Evolutionary conservation across 169 alveolate species (phyloP).

Genomic region (Plasmodium chabaudi): DNA sequence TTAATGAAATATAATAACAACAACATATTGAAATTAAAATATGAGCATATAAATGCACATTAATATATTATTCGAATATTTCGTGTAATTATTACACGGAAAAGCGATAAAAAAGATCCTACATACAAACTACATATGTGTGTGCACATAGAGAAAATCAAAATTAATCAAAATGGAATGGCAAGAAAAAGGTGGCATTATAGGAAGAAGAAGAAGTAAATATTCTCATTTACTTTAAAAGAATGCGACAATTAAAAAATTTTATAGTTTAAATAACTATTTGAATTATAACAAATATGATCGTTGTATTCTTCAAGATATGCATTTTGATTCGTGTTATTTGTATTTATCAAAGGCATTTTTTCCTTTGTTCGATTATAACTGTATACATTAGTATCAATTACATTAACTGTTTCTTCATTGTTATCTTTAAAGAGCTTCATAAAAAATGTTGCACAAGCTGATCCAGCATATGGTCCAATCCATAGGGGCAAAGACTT

Average conservation of each 20-base stretch:
- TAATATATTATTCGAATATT: neutral
- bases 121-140: neutral
- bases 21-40: neutral
- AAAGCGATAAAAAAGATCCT: neutral
- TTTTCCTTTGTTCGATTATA: constrained; percentile 26
- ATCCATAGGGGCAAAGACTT: constrained; percentile 62
- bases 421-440: constrained; percentile 30
- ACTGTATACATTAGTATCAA: constrained; percentile 49
- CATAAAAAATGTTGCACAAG: constrained; percentile 42
- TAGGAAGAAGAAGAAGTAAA: too few species aligned
- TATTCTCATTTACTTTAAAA: too few species aligned
- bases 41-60: neutral
- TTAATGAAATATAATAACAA: neutral
- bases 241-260: constrained; percentile 20
- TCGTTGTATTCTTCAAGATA: constrained; percentile 60
- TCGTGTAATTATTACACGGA: neutral
- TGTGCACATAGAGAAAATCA: neutral
- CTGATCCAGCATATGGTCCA: constrained; percentile 70
- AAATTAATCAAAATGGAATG: neutral
- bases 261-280: constrained; percentile 25
- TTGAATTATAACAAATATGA: constrained; percentile 40
- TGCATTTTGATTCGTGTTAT: constrained; percentile 33
- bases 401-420: constrained; percentile 48
- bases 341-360: constrained; percentile 44
- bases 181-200: too few species aligned